Evolutionary conservation across 345 rosid species (phyloP).

Genomic region (Murraya paniculata): DNA sequence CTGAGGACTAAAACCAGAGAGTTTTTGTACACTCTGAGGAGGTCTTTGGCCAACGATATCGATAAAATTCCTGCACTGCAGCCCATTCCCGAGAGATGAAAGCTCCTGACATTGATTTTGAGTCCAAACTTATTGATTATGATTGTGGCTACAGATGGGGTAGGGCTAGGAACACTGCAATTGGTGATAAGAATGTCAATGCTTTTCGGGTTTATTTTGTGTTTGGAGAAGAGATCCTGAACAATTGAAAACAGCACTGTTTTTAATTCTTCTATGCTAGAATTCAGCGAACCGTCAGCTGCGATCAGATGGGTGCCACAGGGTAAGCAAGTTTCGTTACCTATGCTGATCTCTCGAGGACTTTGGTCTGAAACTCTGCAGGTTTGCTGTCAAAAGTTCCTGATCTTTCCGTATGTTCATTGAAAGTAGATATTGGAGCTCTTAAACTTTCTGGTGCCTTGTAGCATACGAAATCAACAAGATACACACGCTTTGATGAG

Average conservation of each 20-base stretch:
- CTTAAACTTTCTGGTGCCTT: background rate
- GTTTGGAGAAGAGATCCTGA: conserved; percentile 20
- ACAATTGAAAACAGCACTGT: conserved; percentile 16
- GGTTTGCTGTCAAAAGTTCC: background rate
- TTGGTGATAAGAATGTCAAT: conserved; percentile 26
- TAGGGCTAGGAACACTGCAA: conserved; percentile 18
- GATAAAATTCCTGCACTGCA: conserved; percentile 39
- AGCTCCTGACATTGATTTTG: conserved; percentile 30
- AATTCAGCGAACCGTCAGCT: conserved; percentile 16
- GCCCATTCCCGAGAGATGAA: conserved; percentile 44
- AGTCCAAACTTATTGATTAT: conserved; percentile 29
- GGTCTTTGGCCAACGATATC: conserved; percentile 21
- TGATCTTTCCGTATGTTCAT: background rate
- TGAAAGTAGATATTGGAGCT: background rate
- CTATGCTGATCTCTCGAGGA: conserved; percentile 9
- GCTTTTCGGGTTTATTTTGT: conserved; percentile 13
- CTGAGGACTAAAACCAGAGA: conserved; percentile 27
- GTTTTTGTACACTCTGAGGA: conserved; percentile 27
- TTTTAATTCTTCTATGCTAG: conserved; percentile 16
- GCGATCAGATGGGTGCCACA: background rate
- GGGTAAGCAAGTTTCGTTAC: background rate
- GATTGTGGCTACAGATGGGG: conserved; percentile 25
- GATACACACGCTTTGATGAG: conserved; percentile 4
- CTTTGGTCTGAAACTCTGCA: conserved; percentile 6
- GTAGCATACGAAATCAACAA: conserved; percentile 9